Conservation (phyloP, 23 red algal genomes). For the Gracilariopsis chorda region DNA sequence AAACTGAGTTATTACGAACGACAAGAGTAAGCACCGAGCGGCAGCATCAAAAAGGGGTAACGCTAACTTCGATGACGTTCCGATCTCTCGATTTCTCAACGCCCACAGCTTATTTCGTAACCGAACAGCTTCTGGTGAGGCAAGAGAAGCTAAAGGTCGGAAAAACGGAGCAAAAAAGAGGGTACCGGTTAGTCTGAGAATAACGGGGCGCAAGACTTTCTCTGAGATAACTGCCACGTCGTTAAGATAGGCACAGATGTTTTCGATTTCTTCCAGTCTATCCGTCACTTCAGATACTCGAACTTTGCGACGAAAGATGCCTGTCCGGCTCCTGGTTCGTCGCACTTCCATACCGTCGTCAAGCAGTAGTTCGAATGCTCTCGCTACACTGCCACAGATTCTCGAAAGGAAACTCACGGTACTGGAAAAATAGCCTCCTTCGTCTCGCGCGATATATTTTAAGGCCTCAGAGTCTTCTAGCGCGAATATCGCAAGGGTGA, state of each 20-base stretch:
- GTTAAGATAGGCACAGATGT: slow-evolving; percentile 46
- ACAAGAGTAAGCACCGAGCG: slow-evolving; percentile 37
- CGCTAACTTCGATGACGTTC: neutral
- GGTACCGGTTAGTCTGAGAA: neutral
- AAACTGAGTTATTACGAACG: slow-evolving; percentile 20
- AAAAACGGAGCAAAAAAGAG: slow-evolving; percentile 49
- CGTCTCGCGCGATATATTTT: slow-evolving; percentile 35
- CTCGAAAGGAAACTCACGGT: slow-evolving; percentile 22
- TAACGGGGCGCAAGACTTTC: neutral
- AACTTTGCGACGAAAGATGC: slow-evolving; percentile 50
- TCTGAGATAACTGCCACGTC: slow-evolving; percentile 27
- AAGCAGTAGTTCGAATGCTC: slow-evolving; percentile 54
- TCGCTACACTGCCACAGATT: slow-evolving; percentile 39
- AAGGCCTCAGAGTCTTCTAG: slow-evolving; percentile 21
- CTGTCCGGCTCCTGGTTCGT: slow-evolving; percentile 31
- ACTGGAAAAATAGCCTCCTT: neutral
- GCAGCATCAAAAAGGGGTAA: slow-evolving; percentile 59
- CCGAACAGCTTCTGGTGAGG: slow-evolving; percentile 54
- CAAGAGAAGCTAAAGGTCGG: slow-evolving; percentile 52
- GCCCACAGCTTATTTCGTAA: slow-evolving; percentile 28
- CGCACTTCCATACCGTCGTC: slow-evolving; percentile 57
- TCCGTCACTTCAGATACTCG: slow-evolving; percentile 26
- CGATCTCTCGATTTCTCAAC: neutral
- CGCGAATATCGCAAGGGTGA: slow-evolving; percentile 47
- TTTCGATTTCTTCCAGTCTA: slow-evolving; percentile 61